Conservation (phyloP, 129 eudicot species). For the Lonicera japonica region DNA sequence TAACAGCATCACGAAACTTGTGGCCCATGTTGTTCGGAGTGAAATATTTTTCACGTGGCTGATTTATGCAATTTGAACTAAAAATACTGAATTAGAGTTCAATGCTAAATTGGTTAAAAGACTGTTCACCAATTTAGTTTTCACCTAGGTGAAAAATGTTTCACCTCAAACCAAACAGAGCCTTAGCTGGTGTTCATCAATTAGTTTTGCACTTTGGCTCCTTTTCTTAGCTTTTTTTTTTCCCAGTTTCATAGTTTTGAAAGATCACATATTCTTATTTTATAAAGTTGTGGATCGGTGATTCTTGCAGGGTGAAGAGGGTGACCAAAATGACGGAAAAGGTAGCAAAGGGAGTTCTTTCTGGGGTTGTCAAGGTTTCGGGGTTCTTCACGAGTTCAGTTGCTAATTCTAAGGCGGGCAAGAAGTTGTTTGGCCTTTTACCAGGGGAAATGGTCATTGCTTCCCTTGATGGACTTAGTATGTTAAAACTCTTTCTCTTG, state of each 20-base stretch:
- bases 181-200: too few species aligned
- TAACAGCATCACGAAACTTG: too few species aligned
- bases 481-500: slow-evolving; percentile 11
- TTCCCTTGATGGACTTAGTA: slow-evolving; percentile 95
- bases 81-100: too few species aligned
- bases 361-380: slow-evolving; percentile 79
- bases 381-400: slow-evolving; percentile 62
- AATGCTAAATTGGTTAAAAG: too few species aligned
- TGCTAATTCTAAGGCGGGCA: slow-evolving; percentile 72
- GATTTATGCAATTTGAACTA: too few species aligned
- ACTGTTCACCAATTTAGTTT: too few species aligned
- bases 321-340: slow-evolving; percentile 78
- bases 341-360: slow-evolving; percentile 75
- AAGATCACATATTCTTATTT: neutral
- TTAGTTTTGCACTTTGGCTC: neutral
- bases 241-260: neutral
- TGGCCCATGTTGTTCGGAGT: too few species aligned
- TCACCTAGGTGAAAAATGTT: too few species aligned
- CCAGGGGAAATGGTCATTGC: slow-evolving; percentile 92
- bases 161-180: too few species aligned
- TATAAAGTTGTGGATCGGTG: neutral
- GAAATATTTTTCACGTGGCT: too few species aligned
- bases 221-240: neutral
- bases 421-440: slow-evolving; percentile 62
- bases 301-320: slow-evolving; percentile 65